Evolutionary conservation across 495 filamentous ascomycete genomes (phyloP), one percentile per base, ranked within the genome.

Genomic region (Trichoderma virens): DNA sequence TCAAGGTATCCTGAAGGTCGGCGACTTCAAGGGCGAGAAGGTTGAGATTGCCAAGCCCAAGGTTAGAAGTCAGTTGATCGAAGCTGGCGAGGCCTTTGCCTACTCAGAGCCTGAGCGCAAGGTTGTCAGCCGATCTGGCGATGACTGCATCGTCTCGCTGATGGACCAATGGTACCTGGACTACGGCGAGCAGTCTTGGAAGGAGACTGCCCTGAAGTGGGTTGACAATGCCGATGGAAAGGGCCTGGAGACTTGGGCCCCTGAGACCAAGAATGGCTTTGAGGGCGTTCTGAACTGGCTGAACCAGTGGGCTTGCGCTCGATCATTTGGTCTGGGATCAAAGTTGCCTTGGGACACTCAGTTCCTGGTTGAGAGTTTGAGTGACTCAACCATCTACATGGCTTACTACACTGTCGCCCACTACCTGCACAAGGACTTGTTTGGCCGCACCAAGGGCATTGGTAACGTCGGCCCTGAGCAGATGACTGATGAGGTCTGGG

Each of bases 101-200:
- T 98, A 97, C 73, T 90, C 90, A 23, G 94, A 98, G 74, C 93
- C 94, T 11, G 93, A 96, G 74, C 88, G 90, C 61, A 84, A 86
- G 70, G 94, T 97, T 67, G 84, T 93, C 41, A 90, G 88, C 70
- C 82, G 94, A 70, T 92, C 88, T 69, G 90, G 86, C 8, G 94
- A 98, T 65, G 88, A 92, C 47, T 96, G 93, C 74, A 89, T 94
- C 41, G 94, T 93, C 64, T 93, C 93, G 8, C 88, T 92, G 71
- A 86, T 97, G 66, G 93, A 96, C 67, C 94, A 98, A 74, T 98
- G 93, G 90, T 98, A 93, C 75, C 76, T 98, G 67, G 93, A 96
- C 76, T 98, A 98, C 68, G 94, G 91, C 64, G 91, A 92, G 80
- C 87, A 90, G 60, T 79, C 85, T 60, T 97, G 92, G 92, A 69